phyloP scores from a whole-genome alignment of 148 eudicot species.

The Rheum nobile region DNA sequence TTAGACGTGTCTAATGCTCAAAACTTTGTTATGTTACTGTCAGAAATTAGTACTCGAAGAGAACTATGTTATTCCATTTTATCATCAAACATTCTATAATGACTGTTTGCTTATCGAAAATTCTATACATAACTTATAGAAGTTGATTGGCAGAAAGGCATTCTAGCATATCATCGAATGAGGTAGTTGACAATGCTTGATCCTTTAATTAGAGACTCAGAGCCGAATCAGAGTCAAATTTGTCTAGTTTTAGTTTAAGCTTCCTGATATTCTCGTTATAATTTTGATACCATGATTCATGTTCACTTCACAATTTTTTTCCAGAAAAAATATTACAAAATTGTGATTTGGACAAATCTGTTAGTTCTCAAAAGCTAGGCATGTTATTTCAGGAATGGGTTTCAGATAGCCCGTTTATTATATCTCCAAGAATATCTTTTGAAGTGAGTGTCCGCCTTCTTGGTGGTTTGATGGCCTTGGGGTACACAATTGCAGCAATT shows the following conservation, averaged over 20 bases:
- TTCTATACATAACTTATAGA: background rate
- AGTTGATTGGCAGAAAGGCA: background rate
- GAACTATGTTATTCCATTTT: background rate
- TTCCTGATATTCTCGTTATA: background rate
- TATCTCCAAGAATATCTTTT: constrained; percentile 94
- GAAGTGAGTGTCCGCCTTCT: constrained; percentile 98
- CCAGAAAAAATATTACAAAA: background rate
- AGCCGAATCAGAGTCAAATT: background rate
- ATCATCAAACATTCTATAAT: background rate
- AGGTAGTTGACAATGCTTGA: background rate
- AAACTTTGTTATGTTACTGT: background rate
- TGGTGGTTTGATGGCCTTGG: constrained; percentile 96
- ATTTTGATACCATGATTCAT: background rate
- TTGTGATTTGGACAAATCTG: background rate
- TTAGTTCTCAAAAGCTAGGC: background rate
- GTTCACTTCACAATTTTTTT: background rate
- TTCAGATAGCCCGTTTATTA: constrained; percentile 84
- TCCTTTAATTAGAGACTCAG: background rate
- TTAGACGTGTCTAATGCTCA: background rate
- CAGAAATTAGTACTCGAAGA: background rate
- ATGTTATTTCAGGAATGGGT: constrained; percentile 87
- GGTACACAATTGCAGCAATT: constrained; percentile 91
- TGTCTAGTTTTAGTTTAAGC: background rate
- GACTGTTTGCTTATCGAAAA: background rate
- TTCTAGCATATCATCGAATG: background rate